phyloP scores from a whole-genome alignment of 805 yeast species.

The Candida piceae region DNA sequence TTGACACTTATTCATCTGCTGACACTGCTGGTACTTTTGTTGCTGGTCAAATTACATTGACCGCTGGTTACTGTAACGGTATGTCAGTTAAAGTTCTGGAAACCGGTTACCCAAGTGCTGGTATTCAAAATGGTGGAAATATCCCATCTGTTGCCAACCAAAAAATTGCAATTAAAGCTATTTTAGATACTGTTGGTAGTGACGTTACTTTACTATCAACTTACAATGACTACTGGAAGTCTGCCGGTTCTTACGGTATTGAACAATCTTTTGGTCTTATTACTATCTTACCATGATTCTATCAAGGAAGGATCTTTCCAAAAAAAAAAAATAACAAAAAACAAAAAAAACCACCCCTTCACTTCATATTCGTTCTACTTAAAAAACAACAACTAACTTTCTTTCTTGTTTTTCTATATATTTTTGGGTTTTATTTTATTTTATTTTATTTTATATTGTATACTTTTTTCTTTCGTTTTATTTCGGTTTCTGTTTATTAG shows the following conservation, averaged over 20 bases:
- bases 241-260: slow-evolving; percentile 75
- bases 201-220: slow-evolving; percentile 71
- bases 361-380: too few species aligned
- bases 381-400: too few species aligned
- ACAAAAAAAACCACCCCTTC: too few species aligned
- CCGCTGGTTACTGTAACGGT: slow-evolving; percentile 50
- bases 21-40: slow-evolving; percentile 67
- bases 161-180: slow-evolving; percentile 56
- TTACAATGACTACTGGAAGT: slow-evolving; percentile 84
- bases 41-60: slow-evolving; percentile 52
- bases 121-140: slow-evolving; percentile 65
- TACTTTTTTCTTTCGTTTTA: neutral
- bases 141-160: slow-evolving; percentile 72
- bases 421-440: too few species aligned
- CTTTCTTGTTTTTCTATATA: too few species aligned
- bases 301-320: too few species aligned
- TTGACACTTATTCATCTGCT: slow-evolving; percentile 60
- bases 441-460: neutral
- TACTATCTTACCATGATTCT: slow-evolving; percentile 22
- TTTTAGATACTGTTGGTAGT: slow-evolving; percentile 52
- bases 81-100: slow-evolving; percentile 64
- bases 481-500: neutral
- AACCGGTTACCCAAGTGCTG: slow-evolving; percentile 85
- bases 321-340: too few species aligned
- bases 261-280: slow-evolving; percentile 83